Evolutionary conservation across 2,329 filamentous ascomycete genomes (phyloP), one percentile per base, ranked within the genome.

Genomic region (Gaeumannomyces tritici): DNA sequence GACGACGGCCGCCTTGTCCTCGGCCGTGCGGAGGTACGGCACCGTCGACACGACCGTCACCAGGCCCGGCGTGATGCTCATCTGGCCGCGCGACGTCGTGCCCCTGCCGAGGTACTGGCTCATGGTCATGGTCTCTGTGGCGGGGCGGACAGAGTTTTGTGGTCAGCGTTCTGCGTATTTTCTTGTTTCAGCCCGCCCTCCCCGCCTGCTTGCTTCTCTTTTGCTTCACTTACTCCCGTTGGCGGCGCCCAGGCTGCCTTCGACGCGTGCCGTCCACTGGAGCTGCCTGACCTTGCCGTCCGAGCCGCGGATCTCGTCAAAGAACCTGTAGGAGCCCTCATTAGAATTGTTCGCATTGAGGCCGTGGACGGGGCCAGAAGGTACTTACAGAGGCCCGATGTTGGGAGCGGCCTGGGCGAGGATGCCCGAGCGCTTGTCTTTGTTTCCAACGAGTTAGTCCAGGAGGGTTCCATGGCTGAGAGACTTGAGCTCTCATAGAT

Each of bases 261-360:
- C 85, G 27, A 88, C 84, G 66, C 86, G 80, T 55, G 85, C 80
- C 9, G 86, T 89, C 78, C 83, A 89, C 70, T 89, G 86, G n/a
- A 89, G 74, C 67, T 87, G 83, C 59, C 86, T 80, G 12, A 81
- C 79, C 62, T 86, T 81, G 33, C 84, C 84, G 66, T 90, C 86
- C 2, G 74, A 73, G 28, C 80, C 80, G 31, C 71, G 75, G 68
- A 87, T 80, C 64, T 85, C 79, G 65, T 87, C 84, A 78, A 80
- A 87, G 70, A 80, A 74, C 4, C 60, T 61, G 31, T 27, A 18
- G 8, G 33, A 27, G 15, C 2, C 24, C 24, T 51, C 42, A 51
- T 11, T 27, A 51, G 18, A 7, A 18, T 51, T 13, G 21, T 24
- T 5, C 15, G 35, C 24, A 7, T 15, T 8, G 18, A 21, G 24